phyloP scores from a whole-genome alignment of 768 basidiomycete genomes.

The Leucosporidium scottii region DNA sequence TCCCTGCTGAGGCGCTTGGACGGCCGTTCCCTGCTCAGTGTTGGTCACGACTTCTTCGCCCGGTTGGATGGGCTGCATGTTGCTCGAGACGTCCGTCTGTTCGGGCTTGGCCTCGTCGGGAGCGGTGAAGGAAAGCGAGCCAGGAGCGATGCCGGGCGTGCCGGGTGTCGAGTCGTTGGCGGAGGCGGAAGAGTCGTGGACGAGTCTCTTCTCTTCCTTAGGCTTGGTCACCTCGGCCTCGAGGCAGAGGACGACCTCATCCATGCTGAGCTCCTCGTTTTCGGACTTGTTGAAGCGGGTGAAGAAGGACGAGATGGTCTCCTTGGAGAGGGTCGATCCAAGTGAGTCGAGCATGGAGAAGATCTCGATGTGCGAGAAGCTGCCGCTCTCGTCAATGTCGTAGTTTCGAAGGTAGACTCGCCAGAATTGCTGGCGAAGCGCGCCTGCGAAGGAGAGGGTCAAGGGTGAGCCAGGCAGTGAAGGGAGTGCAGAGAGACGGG shows the following conservation, averaged over 20 bases:
- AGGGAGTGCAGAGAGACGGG: neutral
- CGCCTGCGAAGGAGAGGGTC: conserved; percentile 35
- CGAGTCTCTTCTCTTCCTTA: conserved; percentile 57
- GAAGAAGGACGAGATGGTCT: conserved; percentile 79
- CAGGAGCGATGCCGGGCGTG: neutral
- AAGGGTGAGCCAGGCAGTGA: neutral
- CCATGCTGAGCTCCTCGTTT: conserved; percentile 60
- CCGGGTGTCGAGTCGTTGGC: neutral
- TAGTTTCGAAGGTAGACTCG: conserved; percentile 77
- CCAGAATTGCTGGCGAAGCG: conserved; percentile 59
- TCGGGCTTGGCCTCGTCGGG: neutral
- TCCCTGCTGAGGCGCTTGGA: conserved; percentile 9
- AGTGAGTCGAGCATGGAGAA: conserved; percentile 95
- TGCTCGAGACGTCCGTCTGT: conserved; percentile 13
- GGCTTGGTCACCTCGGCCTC: conserved; percentile 76
- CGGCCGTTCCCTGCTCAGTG: conserved; percentile 13
- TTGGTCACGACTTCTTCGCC: conserved; percentile 22
- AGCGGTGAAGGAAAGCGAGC: neutral
- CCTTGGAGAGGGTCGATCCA: conserved; percentile 75
- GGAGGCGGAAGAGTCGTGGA: neutral
- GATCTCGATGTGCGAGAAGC: conserved; percentile 74
- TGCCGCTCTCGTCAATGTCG: conserved; percentile 71
- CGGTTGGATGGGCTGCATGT: conserved; percentile 24
- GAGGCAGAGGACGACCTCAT: conserved; percentile 73
- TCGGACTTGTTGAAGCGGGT: conserved; percentile 59